Base-by-base conservation (phyloP, 164 flowering plant species). In the Malania oleifera region DNA sequence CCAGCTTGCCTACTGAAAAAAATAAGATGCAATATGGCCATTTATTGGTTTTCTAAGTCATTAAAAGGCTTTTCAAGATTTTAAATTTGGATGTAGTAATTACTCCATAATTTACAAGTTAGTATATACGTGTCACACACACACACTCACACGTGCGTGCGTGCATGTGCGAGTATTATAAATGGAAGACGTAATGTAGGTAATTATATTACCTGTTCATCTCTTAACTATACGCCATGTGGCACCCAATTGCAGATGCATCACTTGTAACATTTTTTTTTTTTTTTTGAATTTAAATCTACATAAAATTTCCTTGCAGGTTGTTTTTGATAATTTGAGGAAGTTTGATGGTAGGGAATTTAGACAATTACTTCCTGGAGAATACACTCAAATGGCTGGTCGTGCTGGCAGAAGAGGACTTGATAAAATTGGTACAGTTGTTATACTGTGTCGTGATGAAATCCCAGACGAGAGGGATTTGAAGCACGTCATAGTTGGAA, bases 381-480 rank as follows among this genome's bases (percentile, higher is more conserved):
- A 93, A 75, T 93, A 93, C 72, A 93, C 99, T 66, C 99, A 93
- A 79, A 93, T 93, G 99, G 97, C 99, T 56, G 99, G 99, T 5
- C 97, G 99, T 74, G 97, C 97, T 62, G 99, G 99, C 52, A 78
- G 99, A 75, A 83, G 99, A 79, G 97, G 97, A 57, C 86, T 90
- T 54, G 99, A 93, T 72, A 84, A 83, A 72, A 84, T 83, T 73
- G 99, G 99, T 53, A 93, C 96, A 5, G 97, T 93, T 55, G 63
- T 88, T 63, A 77, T 85, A 19, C 75, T 93, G 84, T 93, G 97
- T 51, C 91, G 97, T 65, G 97, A 93, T 80, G 99, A 88, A 62
- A 78, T 91, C 53, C 91, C 89, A 17, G 91, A 77, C 18, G 99
- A 90, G 78, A 74, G 69, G 13, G 96, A 86, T 77, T 67, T 93